Conservation (phyloP, 1,284 basidiomycete genomes). For the Abortiporus biennis region DNA sequence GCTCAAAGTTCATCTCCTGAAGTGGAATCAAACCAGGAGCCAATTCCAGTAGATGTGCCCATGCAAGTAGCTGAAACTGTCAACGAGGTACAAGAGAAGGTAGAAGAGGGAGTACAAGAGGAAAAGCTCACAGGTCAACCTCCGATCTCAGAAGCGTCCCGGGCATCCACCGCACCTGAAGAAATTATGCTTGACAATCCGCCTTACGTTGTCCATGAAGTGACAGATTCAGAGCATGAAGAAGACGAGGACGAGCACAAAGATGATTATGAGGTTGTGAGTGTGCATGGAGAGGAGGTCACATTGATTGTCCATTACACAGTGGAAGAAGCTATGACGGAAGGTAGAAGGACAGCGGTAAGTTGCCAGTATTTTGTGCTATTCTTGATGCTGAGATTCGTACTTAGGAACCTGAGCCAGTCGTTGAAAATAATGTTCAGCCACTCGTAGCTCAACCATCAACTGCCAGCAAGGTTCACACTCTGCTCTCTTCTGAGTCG, state of each 20-base stretch:
- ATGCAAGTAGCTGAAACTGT: background rate
- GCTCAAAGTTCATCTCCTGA: background rate
- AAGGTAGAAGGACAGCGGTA: conserved; percentile 21
- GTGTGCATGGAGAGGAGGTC: conserved; percentile 6
- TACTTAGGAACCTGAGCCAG: too few relatives aligned
- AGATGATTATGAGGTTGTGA: background rate
- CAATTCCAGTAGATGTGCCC: background rate
- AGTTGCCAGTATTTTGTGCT: conserved; percentile 8
- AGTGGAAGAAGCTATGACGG: conserved; percentile 23
- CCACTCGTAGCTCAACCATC: too few relatives aligned
- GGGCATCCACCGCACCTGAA: background rate
- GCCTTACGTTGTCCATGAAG: background rate
- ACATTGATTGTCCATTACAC: conserved; percentile 12
- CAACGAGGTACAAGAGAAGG: background rate
- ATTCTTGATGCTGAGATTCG: too few relatives aligned
- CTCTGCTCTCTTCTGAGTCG: background rate
- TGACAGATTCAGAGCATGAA: too few relatives aligned
- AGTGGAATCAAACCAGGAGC: background rate
- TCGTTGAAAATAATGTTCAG: too few relatives aligned
- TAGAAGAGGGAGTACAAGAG: background rate
- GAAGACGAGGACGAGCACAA: background rate
- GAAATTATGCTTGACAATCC: conserved; percentile 1
- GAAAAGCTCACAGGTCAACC: background rate
- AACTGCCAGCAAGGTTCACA: too few relatives aligned
- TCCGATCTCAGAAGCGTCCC: background rate